Conservation (phyloP, 2,329 filamentous ascomycete genomes). For the Diaporthe sp. region DNA sequence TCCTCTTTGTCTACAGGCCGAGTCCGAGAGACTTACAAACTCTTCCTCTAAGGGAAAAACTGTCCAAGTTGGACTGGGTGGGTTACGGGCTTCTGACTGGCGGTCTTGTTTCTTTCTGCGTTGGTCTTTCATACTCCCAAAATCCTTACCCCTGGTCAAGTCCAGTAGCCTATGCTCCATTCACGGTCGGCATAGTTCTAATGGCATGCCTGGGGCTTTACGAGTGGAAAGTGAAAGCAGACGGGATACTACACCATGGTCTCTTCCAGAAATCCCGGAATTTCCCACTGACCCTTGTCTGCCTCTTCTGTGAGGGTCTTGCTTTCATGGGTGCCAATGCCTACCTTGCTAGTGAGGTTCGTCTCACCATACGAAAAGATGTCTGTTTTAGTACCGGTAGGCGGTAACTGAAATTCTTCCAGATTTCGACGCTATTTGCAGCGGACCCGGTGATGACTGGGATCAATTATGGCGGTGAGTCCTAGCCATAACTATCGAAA, state of each 20-base stretch:
- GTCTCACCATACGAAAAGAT: neutral
- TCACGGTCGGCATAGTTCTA: neutral
- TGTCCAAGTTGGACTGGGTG: slow-evolving; percentile 2
- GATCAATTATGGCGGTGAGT: neutral
- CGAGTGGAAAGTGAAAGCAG: neutral
- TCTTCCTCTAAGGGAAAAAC: neutral
- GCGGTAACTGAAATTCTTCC: neutral
- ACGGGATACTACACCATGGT: neutral
- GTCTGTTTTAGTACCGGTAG: neutral
- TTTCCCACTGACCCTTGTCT: neutral
- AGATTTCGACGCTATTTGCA: neutral
- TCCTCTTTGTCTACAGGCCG: neutral
- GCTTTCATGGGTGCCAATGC: slow-evolving; percentile 7
- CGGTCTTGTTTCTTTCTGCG: slow-evolving; percentile 1
- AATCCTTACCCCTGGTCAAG: slow-evolving; percentile 15
- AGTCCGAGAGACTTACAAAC: slow-evolving; percentile 1
- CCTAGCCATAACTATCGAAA: too few relatives aligned
- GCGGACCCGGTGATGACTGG: slow-evolving; percentile 7
- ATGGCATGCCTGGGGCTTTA: neutral
- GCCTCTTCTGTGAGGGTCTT: slow-evolving; percentile 8
- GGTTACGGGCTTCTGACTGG: neutral
- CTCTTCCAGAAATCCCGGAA: slow-evolving; percentile 5
- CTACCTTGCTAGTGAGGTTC: slow-evolving; percentile 1
- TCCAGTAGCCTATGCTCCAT: neutral
- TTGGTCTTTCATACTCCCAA: neutral